Evolutionary conservation across 108 stramenopile genomes (phyloP), one percentile per base, ranked within the genome.

Genomic region (Epithemia pelagica): DNA sequence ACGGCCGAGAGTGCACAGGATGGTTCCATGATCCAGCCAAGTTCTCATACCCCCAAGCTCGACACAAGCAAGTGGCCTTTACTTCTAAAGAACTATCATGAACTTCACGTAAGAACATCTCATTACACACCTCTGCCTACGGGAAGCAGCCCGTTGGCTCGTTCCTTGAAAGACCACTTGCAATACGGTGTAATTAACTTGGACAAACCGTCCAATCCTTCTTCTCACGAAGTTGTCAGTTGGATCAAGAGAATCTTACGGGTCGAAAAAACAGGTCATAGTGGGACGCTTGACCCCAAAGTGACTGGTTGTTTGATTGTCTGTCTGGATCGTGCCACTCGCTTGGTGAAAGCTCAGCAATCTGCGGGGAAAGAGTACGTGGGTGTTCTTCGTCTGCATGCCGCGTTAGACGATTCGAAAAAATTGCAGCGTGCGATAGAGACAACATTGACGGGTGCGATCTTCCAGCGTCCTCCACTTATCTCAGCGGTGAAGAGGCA

Each of bases 281-380:
- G 88, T 37, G 99, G 99, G 30, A 99, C 99, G 23, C 89, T 99
- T 46, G 99, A 99, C 79, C 99, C 99, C 25, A 99, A 99, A 81
- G 99, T 99, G 18, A 99, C 99, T 0, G 99, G 99, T 24, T 99
- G 99, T 81, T 79, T 99, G 54, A 99, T 99, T 72, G 99, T 99
- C n/a, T 99, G 99, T 76, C 85, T 99, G 65, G 97, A 99, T 81
- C 89, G 99, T 10, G 98, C 98, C 67, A 99, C 99, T 18, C 89
- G 99, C 24, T 74, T 99, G 30, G 99, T 98, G 70, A 99, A 99
- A 84, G 92, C 98, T 21, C 99, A 99, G 78, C 99, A 99, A 75
- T 74, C 75, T 27, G 99, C 99, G 0, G 99, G 99, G 8, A 99
- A 99, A 74, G 96, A 98, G 77, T 99, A 99, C 80, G 84, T 99